Percentiles rank a stretch among this genome's conserved stretches.
Conservation (phyloP, 2,329 filamentous ascomycete species). For the Paraphoma chrysanthemicola region DNA sequence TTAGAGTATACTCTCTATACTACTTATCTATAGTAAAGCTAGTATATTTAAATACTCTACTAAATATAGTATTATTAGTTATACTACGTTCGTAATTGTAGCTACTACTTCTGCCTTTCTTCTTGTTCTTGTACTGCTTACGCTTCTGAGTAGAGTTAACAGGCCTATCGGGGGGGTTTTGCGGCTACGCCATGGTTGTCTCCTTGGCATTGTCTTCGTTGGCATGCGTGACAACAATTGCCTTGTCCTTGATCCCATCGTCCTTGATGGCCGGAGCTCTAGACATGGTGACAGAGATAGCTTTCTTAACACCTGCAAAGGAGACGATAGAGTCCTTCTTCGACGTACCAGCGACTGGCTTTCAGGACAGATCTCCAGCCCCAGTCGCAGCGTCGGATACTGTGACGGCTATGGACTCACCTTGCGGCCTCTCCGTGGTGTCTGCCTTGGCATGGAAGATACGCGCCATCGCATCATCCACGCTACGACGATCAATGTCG, state of each 20-base stretch:
- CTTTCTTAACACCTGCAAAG: not conserved
- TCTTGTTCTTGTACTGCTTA: not conserved
- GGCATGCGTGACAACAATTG: not conserved
- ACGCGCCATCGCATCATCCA: not conserved
- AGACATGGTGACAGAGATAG: not conserved
- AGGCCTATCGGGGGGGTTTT: not conserved
- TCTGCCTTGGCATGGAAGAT: not conserved
- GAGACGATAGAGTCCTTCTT: not conserved
- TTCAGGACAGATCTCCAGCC: no score
- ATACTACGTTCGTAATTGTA: not conserved
- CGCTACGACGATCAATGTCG: not conserved
- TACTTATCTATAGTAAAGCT: no score
- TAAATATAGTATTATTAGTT: not conserved
- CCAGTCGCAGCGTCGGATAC: not conserved
- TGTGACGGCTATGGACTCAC: not conserved
- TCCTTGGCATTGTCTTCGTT: not conserved
- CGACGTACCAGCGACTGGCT: no score
- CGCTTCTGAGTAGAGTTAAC: not conserved
- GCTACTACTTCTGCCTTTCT: not conserved
- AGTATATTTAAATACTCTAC: not conserved
- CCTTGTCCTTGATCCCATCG: not conserved
- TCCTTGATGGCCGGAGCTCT: not conserved
- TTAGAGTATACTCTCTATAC: no score
- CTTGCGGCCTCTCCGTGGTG: not conserved
- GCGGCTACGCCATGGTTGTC: not conserved